Conservation (phyloP, 2,329 filamentous ascomycete species). For the Xylariaceae sp. region DNA sequence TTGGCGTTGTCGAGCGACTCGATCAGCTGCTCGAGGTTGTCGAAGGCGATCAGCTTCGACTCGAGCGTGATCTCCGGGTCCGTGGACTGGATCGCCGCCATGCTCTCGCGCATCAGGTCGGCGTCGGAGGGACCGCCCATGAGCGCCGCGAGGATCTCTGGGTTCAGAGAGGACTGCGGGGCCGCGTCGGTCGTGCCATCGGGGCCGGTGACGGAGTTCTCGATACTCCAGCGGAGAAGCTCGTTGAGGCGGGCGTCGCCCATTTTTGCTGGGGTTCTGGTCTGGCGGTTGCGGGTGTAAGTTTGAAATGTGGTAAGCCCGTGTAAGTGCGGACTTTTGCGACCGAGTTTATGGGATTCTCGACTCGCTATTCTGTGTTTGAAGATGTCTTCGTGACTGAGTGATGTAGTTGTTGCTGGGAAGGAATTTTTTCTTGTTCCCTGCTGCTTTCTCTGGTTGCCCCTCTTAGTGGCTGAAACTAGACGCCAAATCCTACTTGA, state of each 20-base stretch:
- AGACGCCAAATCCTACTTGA: not conserved
- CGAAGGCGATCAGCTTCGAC: constrained; percentile 77
- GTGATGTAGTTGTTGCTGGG: not conserved
- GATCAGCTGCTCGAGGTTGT: constrained; percentile 91
- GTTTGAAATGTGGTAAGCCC: not conserved
- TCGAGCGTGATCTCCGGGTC: constrained; percentile 62
- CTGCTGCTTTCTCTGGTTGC: not conserved
- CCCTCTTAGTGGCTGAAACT: not conserved
- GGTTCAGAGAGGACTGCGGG: constrained; percentile 46
- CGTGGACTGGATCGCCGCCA: constrained; percentile 64
- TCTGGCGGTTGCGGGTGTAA: not conserved
- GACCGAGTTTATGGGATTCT: not conserved
- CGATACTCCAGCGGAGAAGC: constrained; percentile 71
- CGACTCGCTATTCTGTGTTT: not conserved
- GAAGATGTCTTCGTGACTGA: not conserved
- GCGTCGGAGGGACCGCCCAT: constrained; percentile 84
- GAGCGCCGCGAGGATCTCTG: constrained; percentile 66
- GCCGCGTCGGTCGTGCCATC: constrained; percentile 30
- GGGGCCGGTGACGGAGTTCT: constrained; percentile 38
- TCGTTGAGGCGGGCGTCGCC: constrained; percentile 62
- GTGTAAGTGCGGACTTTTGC: not conserved
- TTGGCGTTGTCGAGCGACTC: constrained; percentile 96
- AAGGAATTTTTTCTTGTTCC: not conserved
- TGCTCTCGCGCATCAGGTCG: constrained; percentile 81
- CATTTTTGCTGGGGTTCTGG: constrained; percentile 22